Evolutionary conservation across 202 grass and related monocot species (phyloP), one percentile per base, ranked within the genome.

Genomic region (Schoenoplectus triqueter): DNA sequence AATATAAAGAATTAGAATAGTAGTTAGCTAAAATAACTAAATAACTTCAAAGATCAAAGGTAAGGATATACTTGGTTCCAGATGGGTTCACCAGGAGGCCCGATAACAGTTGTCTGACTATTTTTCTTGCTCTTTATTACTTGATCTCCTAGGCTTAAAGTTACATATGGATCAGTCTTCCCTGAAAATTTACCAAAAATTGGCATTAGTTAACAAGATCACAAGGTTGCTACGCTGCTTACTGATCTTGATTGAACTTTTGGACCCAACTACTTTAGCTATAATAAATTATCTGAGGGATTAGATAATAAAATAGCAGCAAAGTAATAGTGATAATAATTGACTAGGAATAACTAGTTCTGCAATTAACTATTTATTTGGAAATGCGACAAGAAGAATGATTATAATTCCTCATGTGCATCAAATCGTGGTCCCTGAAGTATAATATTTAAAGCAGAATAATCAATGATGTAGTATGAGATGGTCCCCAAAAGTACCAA

Each of bases 121-220:
- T 99, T 99, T 77, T 95, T 99, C 87, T 99, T 99, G 84, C 96
- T 99, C 84, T 90, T 92, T 88, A 96, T 94, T 7, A 86, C 87
- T 90, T 99, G 96, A 91, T 99, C 96, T 78, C 87, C 93, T 42
- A 99, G 84, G 84, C 80, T 96, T 84, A 99, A 88, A 45, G 88
- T 82, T 87, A 96, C 96, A 17, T 94, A 96, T 79, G 96, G 96
- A 86, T 99, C 96, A 20, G 93, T 96, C 87, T 99, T 96, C 15
- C 91, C 96, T 99, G 87, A 21, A 69, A 66, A 78, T 85, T 64
- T 69, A 76, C 63, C n/a, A 73, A 67, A 59, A 89, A 14, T 44
- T 19, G 0, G 44, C 19, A 69, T 69, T 50, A 67, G 7, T 66
- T 64, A 81, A 51, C 65, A 68, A 76, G 5, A 77, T 39, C 0